Evolutionary conservation across 1,139 yeast genomes (phyloP), one percentile per base, ranked within the genome.

Genomic region (Debaryomycetaceae sp.): DNA sequence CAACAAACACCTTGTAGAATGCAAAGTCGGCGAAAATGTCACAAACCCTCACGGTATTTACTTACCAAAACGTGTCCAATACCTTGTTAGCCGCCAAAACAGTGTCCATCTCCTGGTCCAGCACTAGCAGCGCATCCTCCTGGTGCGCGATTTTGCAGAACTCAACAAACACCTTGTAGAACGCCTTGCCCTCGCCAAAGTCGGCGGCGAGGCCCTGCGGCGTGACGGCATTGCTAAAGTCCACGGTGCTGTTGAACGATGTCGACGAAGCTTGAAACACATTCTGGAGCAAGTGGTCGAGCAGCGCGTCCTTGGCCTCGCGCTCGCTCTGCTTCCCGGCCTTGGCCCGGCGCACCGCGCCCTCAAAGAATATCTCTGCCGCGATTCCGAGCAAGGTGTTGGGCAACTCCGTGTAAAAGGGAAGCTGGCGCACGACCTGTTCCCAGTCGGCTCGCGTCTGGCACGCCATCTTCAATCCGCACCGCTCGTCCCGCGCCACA

Each of bases 401-500:
- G 41, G 54, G 73, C 27, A 64, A 51, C 28, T 58, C 63, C 21
- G 47, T 51, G 34, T 55, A 65, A 43, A 82, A 85, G 5, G 95
- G 95, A 27, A 79, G 44, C 36, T 68, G 63, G 12, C 56, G 45
- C 4, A 74, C 70, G 26, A 83, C 51, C 10, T 56, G 38, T 33
- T 62, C 55, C 95, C 94, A 82, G 8, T 69, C 69, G 12, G 47
- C 39, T 37, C 65, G 66, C 12, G 57, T 45, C 15, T 61, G 54
- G 35, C 62, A 52, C 15, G 60, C 48, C 12, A 40, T 32, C 35
- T 57, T 57, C 27, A 59, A 35, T 23, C 62, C 56, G 30, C 57
- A 53, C 51, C 76, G 51, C 62, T 83, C 49, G 62, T 73, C 53
- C 62, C 73, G 41, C 62, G 62, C 49, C 66, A 66, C 32, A 65